These are phyloP conservation scores for Gigaspora rosea DNA, from an alignment of 192 early-diverging fungal species.

Conservation along the genomic window DNA sequence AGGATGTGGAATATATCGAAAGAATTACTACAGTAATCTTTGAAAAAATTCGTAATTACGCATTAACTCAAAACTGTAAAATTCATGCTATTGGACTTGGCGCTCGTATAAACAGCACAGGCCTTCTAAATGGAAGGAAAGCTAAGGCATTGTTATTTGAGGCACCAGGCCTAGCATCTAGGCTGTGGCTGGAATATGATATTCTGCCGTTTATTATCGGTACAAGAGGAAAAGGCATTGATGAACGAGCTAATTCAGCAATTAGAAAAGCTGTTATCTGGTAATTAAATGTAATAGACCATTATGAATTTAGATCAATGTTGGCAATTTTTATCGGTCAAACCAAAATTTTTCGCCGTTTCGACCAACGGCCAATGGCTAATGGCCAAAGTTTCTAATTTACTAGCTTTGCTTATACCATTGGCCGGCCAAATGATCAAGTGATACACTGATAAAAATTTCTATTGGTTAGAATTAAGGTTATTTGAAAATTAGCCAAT, in stretches of 20 bases:
- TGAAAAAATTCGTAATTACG: constrained; percentile 53
- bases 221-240: constrained; percentile 61
- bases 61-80: constrained; percentile 62
- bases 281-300: constrained; percentile 30
- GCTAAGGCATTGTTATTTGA: constrained; percentile 45
- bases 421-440: background rate
- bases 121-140: constrained; percentile 41
- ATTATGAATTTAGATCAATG: background rate
- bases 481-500: no score
- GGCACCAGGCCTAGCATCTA: constrained; percentile 47
- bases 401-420: no score
- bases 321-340: no score
- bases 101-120: constrained; percentile 15
- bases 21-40: constrained; percentile 58
- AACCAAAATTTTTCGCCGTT: background rate
- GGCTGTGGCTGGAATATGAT: constrained; percentile 76
- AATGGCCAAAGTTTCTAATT: background rate
- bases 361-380: background rate
- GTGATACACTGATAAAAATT: no score
- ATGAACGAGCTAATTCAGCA: constrained; percentile 72
- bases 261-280: constrained; percentile 72
- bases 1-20: constrained; percentile 16
- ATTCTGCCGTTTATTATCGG: constrained; percentile 70
- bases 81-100: constrained; percentile 69
- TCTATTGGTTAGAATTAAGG: no score